Evolutionary conservation across 1,284 basidiomycete species (phyloP), one percentile per base, ranked within the genome.

Genomic region (Ceratobasidium sp.): DNA sequence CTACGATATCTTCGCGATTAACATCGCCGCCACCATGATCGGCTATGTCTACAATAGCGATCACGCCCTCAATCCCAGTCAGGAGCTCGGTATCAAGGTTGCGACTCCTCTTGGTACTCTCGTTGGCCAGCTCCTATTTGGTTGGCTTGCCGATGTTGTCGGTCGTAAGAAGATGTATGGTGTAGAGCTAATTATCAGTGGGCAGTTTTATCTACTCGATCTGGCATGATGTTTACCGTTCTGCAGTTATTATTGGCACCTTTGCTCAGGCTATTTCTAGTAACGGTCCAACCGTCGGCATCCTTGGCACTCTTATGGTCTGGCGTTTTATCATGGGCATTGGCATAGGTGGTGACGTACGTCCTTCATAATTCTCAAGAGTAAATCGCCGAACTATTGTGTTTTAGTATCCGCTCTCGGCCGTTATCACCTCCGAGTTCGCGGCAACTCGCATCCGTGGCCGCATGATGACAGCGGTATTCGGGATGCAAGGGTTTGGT

Each of bases 21-120:
- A 89, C 79, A 90, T 94, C 58, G 92, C 88, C 0, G 87, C 90
- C 0, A 83, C 84, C 0, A 94, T 94, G 92, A 82, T 95, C 56
- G 90, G 90, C 19, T 91, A 88, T 78, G 88, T 93, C 61, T 94
- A 73, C 22, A 58, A 58, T 7, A 5, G 31, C 19, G 31, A 65
- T n/a, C 16, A 37, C 61, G 79, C 81, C 9, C 83, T 92, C 74
- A 86, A 84, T 56, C 75, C 83, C 46, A 86, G 88, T 78, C 90
- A 93, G 80, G 87, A 90, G 77, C 87, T 91, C 54, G 88, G 87
- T 73, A 83, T 90, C 81, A 92, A 92, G 80, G 87, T 91, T n/a
- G 85, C 88, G 1, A 88, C 84, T 14, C 84, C 85, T 9, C 82
- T 85, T 39, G 87, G 88, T 62, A 86, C 83, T 46, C 78, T 74